Evolutionary conservation across 345 rosid genomes (phyloP), one percentile per base, ranked within the genome.

Genomic region (Geranium rotundifolium): DNA sequence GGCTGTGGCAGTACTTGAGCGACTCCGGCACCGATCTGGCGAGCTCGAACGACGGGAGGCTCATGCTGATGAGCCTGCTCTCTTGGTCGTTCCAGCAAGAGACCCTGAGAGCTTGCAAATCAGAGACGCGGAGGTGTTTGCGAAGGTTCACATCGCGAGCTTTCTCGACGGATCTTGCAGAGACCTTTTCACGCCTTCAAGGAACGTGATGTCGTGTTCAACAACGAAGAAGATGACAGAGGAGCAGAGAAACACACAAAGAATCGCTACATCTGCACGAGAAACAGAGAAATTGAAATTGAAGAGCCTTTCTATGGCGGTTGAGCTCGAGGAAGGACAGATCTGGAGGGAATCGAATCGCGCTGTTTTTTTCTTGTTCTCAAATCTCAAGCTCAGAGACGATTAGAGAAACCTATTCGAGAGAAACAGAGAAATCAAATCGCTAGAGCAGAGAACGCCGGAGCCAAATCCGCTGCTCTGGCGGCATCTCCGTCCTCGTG

Each of bases 81-180:
- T 85, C 90, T 60, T 77, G 68, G 9, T 63, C 66, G 67, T 85
- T 82, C 87, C 85, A 82, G 69, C 90, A 85, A 68, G 76, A 12
- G 56, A 85, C 90, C 39, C 90, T 87, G 10, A 27, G 71, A 85
- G 78, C 75, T 58, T 31, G 63, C 90, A 84, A 66, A 84, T 73
- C n/a, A 73, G 63, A 15, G 77, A 57, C 13, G 70, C 80, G 1
- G 85, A 69, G 56, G 79, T 71, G 67, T 82, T 84, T 17, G 73
- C 17, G 71, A 82, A 76, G 59, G 69, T 37, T 86, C 90, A 84
- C 17, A 29, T 8, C 27, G 29, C n/a, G 63, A 84, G 77, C 31
- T 17, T 46, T 37, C 60, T 60, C 0, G 20, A 37, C 13, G 90
- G 83, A 60, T 75, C 90, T 8, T 6, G 56, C 46, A 84, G 73